Evolutionary conservation across 352 stramenopile species (phyloP).

Genomic region (Peronospora belbahrii): DNA sequence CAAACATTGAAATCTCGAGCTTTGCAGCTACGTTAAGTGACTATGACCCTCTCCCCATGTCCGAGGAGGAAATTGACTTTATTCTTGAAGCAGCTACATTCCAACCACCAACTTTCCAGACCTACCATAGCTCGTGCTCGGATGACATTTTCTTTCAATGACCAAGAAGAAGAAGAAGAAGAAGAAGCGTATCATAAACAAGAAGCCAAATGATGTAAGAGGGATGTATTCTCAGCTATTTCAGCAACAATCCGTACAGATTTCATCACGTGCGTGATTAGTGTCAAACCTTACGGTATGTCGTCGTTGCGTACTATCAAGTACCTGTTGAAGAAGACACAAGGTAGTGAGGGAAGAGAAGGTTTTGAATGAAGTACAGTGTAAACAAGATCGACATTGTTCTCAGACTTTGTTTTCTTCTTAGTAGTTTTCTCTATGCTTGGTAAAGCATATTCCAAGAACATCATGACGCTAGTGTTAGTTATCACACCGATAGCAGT

Average conservation of each 20-base stretch:
- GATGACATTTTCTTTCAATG: neutral
- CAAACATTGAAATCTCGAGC: slow-evolving; percentile 12
- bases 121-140: slow-evolving; percentile 17
- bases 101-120: slow-evolving; percentile 13
- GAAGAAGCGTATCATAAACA: neutral
- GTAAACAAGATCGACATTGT: too few species aligned
- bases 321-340: slow-evolving; percentile 5
- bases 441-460: too few species aligned
- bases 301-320: slow-evolving; percentile 3
- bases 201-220: neutral
- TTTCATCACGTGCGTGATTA: neutral
- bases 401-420: too few species aligned
- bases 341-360: slow-evolving; percentile 1
- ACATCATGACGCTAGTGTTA: neutral
- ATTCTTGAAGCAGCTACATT: slow-evolving; percentile 33
- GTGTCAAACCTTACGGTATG: neutral
- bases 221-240: neutral
- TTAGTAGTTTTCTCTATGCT: neutral
- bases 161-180: too few species aligned
- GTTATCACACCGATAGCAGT: neutral
- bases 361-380: neutral
- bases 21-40: slow-evolving; percentile 21
- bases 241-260: neutral
- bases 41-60: slow-evolving; percentile 34
- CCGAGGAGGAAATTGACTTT: slow-evolving; percentile 36